Base-by-base conservation (phyloP, 306 rosid genomes). In the Begonia fuchsioides region DNA sequence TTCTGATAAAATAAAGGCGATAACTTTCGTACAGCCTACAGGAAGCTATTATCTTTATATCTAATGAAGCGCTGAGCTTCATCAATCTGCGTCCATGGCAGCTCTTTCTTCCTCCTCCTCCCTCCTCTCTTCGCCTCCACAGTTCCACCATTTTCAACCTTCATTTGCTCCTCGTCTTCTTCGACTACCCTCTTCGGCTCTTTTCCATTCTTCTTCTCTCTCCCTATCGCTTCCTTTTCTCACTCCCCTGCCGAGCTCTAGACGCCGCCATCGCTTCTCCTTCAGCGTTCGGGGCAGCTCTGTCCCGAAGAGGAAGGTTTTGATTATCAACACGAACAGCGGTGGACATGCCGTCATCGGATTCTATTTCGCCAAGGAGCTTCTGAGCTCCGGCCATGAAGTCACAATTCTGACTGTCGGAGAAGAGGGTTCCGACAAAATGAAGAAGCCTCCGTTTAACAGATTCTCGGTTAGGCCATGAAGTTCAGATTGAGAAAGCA, bases 381-480 rank as follows among this genome's bases (percentile, higher is more conserved):
- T 90, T 67, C 94, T 90, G 50, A 80, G 63, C 50, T 67, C 80
- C 15, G 85, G 87, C 60, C 95, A 85, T 39, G 53, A 77, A 1
- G 95, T 81, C 68, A 85, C 87, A 10, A 47, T 90, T 10, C 63
- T 90, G 52, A 90, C 95, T 13, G 90, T 88, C 54, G 95, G 95
- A 56, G 95, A 83, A 49, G 82, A 84, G 68, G 52, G 66, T 58
- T 88, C 97, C 0, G 95, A 78, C 59, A 81, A 84, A 75, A 88
- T 84, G 95, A 81, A 78, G 73, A 84, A 88, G 61, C 88, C 95
- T 57, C 97, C 97, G 38, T 90, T 81, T 39, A 76, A 43, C 76
- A 72, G 95, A 85, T 81, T 90, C 62, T 76, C 94, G 54, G 97
- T 76, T 38, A 71, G 44, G 53, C 50, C 41, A 43, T 57, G 12